Evolutionary conservation across 352 stramenopile genomes (phyloP), one percentile per base, ranked within the genome.

Genomic region (Aphanomyces cochlioides): DNA sequence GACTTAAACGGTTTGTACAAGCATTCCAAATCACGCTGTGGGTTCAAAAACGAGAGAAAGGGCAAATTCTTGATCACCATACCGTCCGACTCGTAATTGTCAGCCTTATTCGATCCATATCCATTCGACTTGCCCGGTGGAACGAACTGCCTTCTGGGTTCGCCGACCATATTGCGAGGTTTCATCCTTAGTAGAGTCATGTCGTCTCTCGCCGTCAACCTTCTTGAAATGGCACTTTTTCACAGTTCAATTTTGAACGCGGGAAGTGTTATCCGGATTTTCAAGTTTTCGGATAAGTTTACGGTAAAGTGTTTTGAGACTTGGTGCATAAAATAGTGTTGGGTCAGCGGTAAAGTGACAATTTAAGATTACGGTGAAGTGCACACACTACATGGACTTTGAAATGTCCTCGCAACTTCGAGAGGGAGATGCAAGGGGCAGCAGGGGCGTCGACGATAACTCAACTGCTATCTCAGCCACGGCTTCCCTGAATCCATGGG

Each of bases 1-100:
- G 86, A 92, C 72, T 92, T 91, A 76, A 95, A 95, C 28, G 78
- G 81, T 47, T 83, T 77, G 15, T 78, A 80, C 19, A 95, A 69
- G 13, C 78, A 79, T 63, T 87, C 76, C 21, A 82, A 78, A 19
- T 79, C 77, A 28, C 82, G 77, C 56, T 88, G 81, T 3, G 80
- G 67, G 37, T 87, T 81, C 50, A 95, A 71, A 72, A 95, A 93
- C 17, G 86, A 93, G 47, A 95, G 69, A 67, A 95, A 87, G 17
- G 86, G 88, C 56, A 95, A 78, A 5, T 82, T 78, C 75, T 93
- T 93, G 75, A 94, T 81, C 6, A 67, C 59, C 59, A 67, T 67
- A 28, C 43, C 59, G 39, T 45, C 59, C 1, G 59, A 67, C 59
- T 54, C 43, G 59, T 67, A 67, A 19, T 50, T 36, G 59, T 67